A percentile compares a stretch with the other conserved stretches of the same genome.
These are phyloP conservation scores for Furcasterigmium sp. DNA, from an alignment of 2,329 filamentous ascomycete species.

Conservation along the genomic window DNA sequence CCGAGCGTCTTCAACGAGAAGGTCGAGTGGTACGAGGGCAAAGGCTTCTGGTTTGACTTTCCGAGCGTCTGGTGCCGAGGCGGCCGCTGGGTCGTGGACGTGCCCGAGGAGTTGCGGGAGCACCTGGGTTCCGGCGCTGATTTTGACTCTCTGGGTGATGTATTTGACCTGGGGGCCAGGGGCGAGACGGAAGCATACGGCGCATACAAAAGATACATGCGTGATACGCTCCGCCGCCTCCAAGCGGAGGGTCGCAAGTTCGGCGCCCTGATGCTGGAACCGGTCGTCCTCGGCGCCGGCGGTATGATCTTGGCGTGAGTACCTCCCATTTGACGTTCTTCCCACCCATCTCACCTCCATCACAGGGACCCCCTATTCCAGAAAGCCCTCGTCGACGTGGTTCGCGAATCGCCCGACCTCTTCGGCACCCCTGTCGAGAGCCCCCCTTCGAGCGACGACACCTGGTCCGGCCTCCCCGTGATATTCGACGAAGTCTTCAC, in stretches of 20 bases:
- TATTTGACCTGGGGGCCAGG: slow-evolving; percentile 56
- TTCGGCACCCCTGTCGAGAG: slow-evolving; percentile 32
- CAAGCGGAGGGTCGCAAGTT: slow-evolving; percentile 65
- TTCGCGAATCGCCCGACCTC: slow-evolving; percentile 53
- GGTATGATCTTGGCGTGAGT: slow-evolving; percentile 76
- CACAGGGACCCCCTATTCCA: slow-evolving; percentile 78
- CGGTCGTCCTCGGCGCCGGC: slow-evolving; percentile 73
- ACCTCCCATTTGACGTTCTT: background rate
- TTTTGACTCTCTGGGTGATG: slow-evolving; percentile 43
- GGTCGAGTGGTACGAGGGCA: slow-evolving; percentile 79
- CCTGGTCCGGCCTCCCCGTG: slow-evolving; percentile 71
- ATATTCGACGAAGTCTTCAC: slow-evolving; percentile 88
- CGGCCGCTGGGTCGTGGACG: slow-evolving; percentile 61
- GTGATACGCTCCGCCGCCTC: slow-evolving; percentile 45
- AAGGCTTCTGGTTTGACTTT: slow-evolving; percentile 77
- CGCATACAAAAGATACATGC: slow-evolving; percentile 58
- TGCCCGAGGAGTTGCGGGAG: slow-evolving; percentile 42
- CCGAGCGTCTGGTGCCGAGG: slow-evolving; percentile 63
- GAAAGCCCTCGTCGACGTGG: slow-evolving; percentile 59
- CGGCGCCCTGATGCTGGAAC: slow-evolving; percentile 75
- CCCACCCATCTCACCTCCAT: slow-evolving; percentile 6
- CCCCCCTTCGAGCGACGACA: slow-evolving; percentile 12
- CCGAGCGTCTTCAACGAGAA: slow-evolving; percentile 75
- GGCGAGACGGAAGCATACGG: slow-evolving; percentile 35
- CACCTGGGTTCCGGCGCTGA: slow-evolving; percentile 36